Percentiles rank a stretch among this genome's conserved stretches.
These are phyloP conservation scores for Cucumis hystrix DNA, from an alignment of 306 rosid species.

Conservation along the genomic window DNA sequence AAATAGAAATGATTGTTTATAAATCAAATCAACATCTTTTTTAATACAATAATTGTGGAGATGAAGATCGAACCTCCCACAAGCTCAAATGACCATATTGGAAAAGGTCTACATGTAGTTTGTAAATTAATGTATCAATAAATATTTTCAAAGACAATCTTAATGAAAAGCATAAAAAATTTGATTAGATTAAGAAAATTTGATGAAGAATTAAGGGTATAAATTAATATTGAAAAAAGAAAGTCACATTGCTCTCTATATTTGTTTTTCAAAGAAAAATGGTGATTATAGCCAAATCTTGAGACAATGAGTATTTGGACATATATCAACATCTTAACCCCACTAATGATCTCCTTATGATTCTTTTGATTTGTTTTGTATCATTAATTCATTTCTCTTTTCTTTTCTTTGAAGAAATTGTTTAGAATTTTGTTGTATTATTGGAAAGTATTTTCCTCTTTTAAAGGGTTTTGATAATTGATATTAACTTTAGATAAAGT, in stretches of 20 bases:
- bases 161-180: too few relatives aligned
- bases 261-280: not conserved
- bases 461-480: not conserved
- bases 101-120: too few relatives aligned
- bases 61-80: too few relatives aligned
- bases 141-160: too few relatives aligned
- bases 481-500: not conserved
- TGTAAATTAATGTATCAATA: too few relatives aligned
- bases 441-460: not conserved
- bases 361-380: not conserved
- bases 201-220: too few relatives aligned
- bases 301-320: not conserved
- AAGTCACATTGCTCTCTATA: not conserved
- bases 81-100: too few relatives aligned
- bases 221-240: too few relatives aligned
- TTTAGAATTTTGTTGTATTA: not conserved
- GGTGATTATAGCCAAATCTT: not conserved
- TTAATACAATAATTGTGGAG: too few relatives aligned
- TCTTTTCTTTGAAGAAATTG: not conserved
- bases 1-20: not conserved
- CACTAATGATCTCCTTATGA: slow-evolving; percentile 4
- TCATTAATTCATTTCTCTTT: not conserved
- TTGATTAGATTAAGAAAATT: too few relatives aligned
- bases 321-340: not conserved
- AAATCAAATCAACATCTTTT: too few relatives aligned